Percentiles rank a stretch among this genome's conserved stretches.
phyloP scores from a whole-genome alignment of 1,139 yeast genomes.

The Yamadazyma conglobata region DNA sequence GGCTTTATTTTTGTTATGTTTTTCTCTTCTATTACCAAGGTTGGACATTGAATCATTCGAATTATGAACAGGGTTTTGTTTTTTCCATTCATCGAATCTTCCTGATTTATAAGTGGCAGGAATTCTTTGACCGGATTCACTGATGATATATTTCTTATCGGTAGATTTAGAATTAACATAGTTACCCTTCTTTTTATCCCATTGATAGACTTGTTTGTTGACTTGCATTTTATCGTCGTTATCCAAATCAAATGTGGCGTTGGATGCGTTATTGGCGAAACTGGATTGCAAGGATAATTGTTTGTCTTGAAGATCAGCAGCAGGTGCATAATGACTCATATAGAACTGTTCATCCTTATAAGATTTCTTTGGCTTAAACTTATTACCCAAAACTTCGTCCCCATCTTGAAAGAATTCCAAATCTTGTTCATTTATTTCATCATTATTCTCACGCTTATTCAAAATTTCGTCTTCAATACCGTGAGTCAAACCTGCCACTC shows the following conservation, averaged over 20 bases:
- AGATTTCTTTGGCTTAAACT: slow-evolving; percentile 37
- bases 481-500: slow-evolving; percentile 72
- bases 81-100: slow-evolving; percentile 86
- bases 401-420: slow-evolving; percentile 62
- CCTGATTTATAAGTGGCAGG: slow-evolving; percentile 95
- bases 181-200: slow-evolving; percentile 95
- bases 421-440: slow-evolving; percentile 44
- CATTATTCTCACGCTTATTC: slow-evolving; percentile 34
- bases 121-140: slow-evolving; percentile 90
- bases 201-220: slow-evolving; percentile 71
- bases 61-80: slow-evolving; percentile 32
- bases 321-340: slow-evolving; percentile 88
- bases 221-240: slow-evolving; percentile 70
- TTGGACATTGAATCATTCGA: slow-evolving; percentile 14
- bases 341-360: slow-evolving; percentile 82
- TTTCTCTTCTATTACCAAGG: slow-evolving; percentile 46
- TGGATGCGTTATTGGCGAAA: slow-evolving; percentile 79
- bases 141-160: slow-evolving; percentile 83
- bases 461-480: slow-evolving; percentile 70
- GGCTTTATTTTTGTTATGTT: slow-evolving; percentile 72
- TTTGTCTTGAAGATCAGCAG: slow-evolving; percentile 75
- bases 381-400: slow-evolving; percentile 40
- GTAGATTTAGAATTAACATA: slow-evolving; percentile 79
- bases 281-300: slow-evolving; percentile 63
- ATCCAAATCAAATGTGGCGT: slow-evolving; percentile 81